Evolutionary conservation across 106 monocot genomes (phyloP).

Genomic region (Dendrobium nobile): DNA sequence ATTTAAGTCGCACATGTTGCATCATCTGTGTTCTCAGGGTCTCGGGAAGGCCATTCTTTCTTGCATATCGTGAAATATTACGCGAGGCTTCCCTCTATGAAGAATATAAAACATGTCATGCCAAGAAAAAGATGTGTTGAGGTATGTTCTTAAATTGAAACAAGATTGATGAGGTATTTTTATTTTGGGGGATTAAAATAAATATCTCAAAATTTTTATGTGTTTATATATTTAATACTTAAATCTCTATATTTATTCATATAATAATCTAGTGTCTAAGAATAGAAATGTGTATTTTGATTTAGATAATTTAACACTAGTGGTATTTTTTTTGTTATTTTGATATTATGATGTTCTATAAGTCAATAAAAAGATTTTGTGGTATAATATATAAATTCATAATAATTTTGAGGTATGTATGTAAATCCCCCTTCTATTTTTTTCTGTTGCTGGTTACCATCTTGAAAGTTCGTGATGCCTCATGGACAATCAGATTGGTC

Average conservation of each 20-base stretch:
- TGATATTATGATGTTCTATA: no score
- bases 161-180: not conserved
- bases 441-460: conserved; percentile 14
- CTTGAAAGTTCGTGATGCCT: conserved; percentile 14
- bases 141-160: not conserved
- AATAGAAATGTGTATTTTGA: no score
- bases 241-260: no score
- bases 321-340: no score
- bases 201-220: no score
- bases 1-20: conserved; percentile 50
- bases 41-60: conserved; percentile 36
- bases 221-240: no score
- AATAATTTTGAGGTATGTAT: no score
- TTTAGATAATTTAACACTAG: no score
- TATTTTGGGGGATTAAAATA: not conserved
- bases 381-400: no score
- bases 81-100: conserved; percentile 39
- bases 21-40: conserved; percentile 43
- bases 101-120: not conserved
- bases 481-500: conserved; percentile 40
- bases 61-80: conserved; percentile 32
- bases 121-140: not conserved
- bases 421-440: not conserved
- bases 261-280: no score
- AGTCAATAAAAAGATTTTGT: no score